phyloP scores from a whole-genome alignment of 371 early-diverging fungal species.

The Lichtheimia ornata region DNA sequence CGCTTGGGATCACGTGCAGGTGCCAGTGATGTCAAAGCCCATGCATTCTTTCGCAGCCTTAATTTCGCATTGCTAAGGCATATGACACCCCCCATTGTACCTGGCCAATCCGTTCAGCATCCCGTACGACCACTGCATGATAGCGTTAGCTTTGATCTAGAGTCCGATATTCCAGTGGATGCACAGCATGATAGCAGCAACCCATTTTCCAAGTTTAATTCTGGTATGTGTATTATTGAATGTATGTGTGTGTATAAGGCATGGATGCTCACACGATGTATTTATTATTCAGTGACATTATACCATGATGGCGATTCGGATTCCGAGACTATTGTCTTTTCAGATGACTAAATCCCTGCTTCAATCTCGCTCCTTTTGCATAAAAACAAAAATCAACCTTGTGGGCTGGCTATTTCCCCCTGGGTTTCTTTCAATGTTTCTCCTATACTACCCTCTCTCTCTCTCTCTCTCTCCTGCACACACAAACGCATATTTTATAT shows the following conservation, averaged over 20 bases:
- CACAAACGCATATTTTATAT: too few relatives aligned
- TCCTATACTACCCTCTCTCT: too few relatives aligned
- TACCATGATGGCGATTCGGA: conserved; percentile 27
- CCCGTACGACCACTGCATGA: conserved; percentile 64
- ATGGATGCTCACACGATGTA: too few relatives aligned
- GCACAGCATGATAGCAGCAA: conserved; percentile 22
- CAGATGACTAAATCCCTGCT: conserved; percentile 6
- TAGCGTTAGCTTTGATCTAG: conserved; percentile 65
- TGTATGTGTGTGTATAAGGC: not conserved
- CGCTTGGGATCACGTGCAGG: conserved; percentile 88
- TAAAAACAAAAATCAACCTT: conserved; percentile 3
- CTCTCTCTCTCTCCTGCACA: too few relatives aligned
- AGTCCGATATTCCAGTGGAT: conserved; percentile 13
- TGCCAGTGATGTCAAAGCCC: conserved; percentile 93
- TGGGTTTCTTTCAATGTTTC: too few relatives aligned
- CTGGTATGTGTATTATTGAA: conserved; percentile 38
- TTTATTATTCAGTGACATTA: conserved; percentile 6
- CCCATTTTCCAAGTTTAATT: conserved; percentile 67
- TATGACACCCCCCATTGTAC: conserved; percentile 89
- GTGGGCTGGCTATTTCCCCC: conserved; percentile 1
- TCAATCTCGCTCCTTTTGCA: not conserved
- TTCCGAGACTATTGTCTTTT: conserved; percentile 22
- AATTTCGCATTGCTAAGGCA: conserved; percentile 92
- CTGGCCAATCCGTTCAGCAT: conserved; percentile 49
- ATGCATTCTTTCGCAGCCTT: conserved; percentile 89